phyloP scores from a whole-genome alignment of 768 basidiomycete species.

The Phallus indusiatus region DNA sequence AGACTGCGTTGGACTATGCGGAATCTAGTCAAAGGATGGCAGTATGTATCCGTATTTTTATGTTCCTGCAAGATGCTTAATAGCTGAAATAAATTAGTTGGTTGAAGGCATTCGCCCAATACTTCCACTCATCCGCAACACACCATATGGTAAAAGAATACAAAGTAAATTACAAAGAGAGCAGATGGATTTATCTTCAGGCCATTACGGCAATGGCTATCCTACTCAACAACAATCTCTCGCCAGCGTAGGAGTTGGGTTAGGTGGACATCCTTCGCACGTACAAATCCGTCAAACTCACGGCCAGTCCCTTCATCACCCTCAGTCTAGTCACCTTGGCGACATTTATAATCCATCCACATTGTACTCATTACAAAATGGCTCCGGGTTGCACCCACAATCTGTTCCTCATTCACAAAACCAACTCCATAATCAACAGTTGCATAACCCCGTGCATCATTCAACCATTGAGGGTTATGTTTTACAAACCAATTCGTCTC shows the following conservation, averaged over 20 bases:
- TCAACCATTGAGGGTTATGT: conserved; percentile 70
- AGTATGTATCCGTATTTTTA: conserved; percentile 26
- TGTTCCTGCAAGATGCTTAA: not conserved
- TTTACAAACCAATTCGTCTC: conserved; percentile 60
- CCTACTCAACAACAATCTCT: conserved; percentile 55
- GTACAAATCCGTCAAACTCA: conserved; percentile 40
- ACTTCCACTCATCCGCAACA: conserved; percentile 95
- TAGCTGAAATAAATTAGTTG: conserved; percentile 30
- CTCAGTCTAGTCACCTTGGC: conserved; percentile 41
- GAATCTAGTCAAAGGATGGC: conserved; percentile 83
- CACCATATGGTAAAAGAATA: conserved; percentile 98
- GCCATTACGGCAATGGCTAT: conserved; percentile 24
- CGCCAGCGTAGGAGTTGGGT: conserved; percentile 45
- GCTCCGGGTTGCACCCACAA: conserved; percentile 27
- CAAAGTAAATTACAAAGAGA: conserved; percentile 98
- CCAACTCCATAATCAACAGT: conserved; percentile 37
- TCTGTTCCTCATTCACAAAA: conserved; percentile 34
- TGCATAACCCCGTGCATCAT: conserved; percentile 37
- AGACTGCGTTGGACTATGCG: conserved; percentile 97
- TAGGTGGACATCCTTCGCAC: conserved; percentile 38
- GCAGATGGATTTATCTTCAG: conserved; percentile 45
- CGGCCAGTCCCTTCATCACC: conserved; percentile 25
- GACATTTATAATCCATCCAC: conserved; percentile 43
- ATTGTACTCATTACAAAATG: conserved; percentile 7
- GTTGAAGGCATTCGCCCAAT: conserved; percentile 99